These are phyloP conservation scores for Scedosporium dehoogii DNA, from an alignment of 2,329 filamentous ascomycete species.

Conservation along the genomic window DNA sequence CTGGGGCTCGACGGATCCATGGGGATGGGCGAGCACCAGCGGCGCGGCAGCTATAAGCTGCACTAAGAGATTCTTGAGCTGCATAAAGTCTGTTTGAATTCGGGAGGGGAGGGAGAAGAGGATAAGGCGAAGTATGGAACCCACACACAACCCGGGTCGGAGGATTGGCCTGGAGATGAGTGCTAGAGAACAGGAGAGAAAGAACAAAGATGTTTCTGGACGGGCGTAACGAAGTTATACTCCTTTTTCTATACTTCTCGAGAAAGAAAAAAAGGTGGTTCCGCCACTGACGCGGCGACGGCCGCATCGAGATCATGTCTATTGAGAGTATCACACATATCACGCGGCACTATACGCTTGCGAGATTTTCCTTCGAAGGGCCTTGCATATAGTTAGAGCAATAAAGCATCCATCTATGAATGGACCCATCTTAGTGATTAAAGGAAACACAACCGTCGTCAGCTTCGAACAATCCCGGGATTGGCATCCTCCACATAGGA, in stretches of 20 bases:
- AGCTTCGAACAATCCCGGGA: neutral
- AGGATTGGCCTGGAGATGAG: neutral
- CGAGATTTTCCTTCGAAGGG: neutral
- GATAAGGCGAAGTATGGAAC: neutral
- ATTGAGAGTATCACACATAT: neutral
- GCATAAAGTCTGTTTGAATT: conserved; percentile 3
- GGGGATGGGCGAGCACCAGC: conserved; percentile 8
- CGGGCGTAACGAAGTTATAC: neutral
- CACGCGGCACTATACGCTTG: neutral
- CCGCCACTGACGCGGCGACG: neutral
- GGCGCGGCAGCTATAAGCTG: conserved; percentile 7
- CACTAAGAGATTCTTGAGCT: neutral
- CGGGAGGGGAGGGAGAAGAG: neutral
- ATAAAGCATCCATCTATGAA: neutral
- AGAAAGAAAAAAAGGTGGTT: neutral
- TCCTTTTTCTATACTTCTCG: neutral
- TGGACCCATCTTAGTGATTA: conserved; percentile 1
- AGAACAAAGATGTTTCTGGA: neutral
- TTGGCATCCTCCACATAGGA: neutral
- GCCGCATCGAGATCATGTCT: neutral
- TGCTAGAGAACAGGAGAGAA: neutral
- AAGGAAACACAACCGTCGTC: neutral
- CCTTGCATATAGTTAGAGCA: neutral
- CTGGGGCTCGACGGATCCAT: conserved; percentile 3
- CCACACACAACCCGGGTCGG: neutral